These are phyloP conservation scores for Sparassis latifolia DNA, from an alignment of 1,284 basidiomycete genomes.

Conservation along the genomic window DNA sequence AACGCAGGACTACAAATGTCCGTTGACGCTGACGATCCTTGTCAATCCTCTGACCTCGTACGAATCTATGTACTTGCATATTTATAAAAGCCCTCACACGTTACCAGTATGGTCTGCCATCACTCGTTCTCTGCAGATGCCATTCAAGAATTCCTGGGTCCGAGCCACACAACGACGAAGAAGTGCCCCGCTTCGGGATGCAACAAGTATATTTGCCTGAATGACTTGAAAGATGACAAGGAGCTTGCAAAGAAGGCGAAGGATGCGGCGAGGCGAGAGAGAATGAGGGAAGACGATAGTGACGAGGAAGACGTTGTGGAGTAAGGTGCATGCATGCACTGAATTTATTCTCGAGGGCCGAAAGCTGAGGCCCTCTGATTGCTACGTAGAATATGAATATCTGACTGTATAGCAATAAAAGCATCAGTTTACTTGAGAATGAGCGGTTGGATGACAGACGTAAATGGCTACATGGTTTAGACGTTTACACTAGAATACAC, in stretches of 20 bases:
- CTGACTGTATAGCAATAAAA: too few relatives aligned
- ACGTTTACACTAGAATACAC: too few relatives aligned
- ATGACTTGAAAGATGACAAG: conserved; percentile 46
- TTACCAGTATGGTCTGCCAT: conserved; percentile 48
- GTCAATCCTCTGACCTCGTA: conserved; percentile 73
- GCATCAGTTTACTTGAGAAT: too few relatives aligned
- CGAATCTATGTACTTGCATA: conserved; percentile 18
- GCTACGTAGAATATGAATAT: too few relatives aligned
- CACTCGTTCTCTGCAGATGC: conserved; percentile 68
- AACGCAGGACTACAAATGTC: conserved; percentile 77
- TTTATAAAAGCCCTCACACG: too few relatives aligned
- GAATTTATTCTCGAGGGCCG: too few relatives aligned
- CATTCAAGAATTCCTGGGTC: conserved; percentile 48
- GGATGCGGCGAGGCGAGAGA: conserved; percentile 43
- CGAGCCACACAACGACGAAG: conserved; percentile 26
- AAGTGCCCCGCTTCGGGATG: conserved; percentile 70
- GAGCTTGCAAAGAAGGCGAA: conserved; percentile 57
- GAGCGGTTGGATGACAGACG: too few relatives aligned
- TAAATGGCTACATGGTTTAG: too few relatives aligned
- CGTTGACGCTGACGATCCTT: conserved; percentile 60
- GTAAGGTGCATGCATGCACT: conserved; percentile 21
- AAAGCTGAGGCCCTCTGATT: too few relatives aligned
- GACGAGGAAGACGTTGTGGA: conserved; percentile 64
- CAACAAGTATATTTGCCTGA: conserved; percentile 45
- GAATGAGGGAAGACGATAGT: conserved; percentile 38